Conservation (phyloP, 768 basidiomycete genomes). For the Sporobolomyces pararoseus region DNA sequence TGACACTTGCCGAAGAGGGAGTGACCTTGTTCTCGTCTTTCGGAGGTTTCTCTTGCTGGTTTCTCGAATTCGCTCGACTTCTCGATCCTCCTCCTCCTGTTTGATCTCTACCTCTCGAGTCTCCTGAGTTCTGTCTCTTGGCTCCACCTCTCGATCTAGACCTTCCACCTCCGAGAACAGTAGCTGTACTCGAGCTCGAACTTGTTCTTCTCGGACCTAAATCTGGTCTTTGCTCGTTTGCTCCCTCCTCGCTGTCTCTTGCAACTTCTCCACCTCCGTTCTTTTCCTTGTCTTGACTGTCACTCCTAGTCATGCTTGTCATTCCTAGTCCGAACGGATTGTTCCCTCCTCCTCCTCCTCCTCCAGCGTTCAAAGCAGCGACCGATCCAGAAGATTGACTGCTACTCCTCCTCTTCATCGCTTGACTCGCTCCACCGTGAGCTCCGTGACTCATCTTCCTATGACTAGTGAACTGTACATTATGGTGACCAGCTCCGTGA, state of each 20-base stretch:
- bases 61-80: not conserved
- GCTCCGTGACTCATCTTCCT: not conserved
- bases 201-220: constrained; percentile 8
- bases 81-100: not conserved
- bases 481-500: constrained; percentile 17
- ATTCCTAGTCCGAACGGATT: constrained; percentile 34
- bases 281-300: not conserved
- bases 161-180: constrained; percentile 7
- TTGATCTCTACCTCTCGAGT: not conserved
- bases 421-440: not conserved
- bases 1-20: constrained; percentile 14
- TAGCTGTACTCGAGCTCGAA: constrained; percentile 24
- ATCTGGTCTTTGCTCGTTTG: not conserved
- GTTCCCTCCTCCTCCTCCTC: constrained; percentile 9
- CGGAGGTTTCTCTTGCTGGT: not conserved
- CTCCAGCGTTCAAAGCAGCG: not conserved
- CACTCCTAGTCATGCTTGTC: constrained; percentile 28
- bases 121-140: not conserved
- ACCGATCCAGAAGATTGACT: constrained; percentile 12
- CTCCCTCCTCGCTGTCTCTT: not conserved
- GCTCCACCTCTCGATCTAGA: not conserved
- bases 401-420: constrained; percentile 22
- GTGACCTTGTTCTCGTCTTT: not conserved
- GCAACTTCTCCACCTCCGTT: not conserved
- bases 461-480: constrained; percentile 23